Evolutionary conservation across 345 rosid species (phyloP), one percentile per base, ranked within the genome.

Genomic region (Eutrema heterophyllum): DNA sequence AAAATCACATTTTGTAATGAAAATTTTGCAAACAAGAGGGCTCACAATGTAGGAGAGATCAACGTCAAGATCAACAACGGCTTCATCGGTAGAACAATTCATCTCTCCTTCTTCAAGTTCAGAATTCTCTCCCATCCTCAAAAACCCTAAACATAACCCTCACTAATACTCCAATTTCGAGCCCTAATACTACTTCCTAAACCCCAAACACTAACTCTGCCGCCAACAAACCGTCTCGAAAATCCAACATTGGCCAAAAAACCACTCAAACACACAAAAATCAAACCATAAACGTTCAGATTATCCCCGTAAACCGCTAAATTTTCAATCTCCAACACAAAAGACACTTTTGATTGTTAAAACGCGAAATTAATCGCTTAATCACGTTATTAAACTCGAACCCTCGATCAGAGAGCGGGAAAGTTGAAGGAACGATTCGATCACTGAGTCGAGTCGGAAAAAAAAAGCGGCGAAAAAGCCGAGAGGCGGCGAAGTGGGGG

Each of bases 71-170:
- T 89, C 89, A 72, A 76, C 83, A 68, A 80, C 52, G 70, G 50
- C 78, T 67, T 71, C 83, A 65, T 59, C 78, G 51, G 59, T 33
- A 74, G 77, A 70, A 83, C 54, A 75, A 60, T 65, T 64, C 71
- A 90, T 81, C 74, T 92, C 92, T 57, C 93, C 96, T 85, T 91
- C 95, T 83, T 89, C 93, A 68, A 86, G 84, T 73, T 85, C 90
- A 52, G 73, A 84, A 81, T 51, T 79, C 58, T 82, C 88, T 54
- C 79, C 86, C 91, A 86, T 86, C 64, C 40, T 75, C 41, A 46
- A 24, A 33, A 56, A 33, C 65, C 24, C 71, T 30, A 74, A 53
- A 29, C 80, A 75, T 50, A 72, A 75, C 62, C 64, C 53, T 56
- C 36, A 61, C 69, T 4, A 68, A 41, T 55, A 45, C 56, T 59